Evolutionary conservation across 305 asterid genomes (phyloP).

Genomic region (Caryopteris hybrid): DNA sequence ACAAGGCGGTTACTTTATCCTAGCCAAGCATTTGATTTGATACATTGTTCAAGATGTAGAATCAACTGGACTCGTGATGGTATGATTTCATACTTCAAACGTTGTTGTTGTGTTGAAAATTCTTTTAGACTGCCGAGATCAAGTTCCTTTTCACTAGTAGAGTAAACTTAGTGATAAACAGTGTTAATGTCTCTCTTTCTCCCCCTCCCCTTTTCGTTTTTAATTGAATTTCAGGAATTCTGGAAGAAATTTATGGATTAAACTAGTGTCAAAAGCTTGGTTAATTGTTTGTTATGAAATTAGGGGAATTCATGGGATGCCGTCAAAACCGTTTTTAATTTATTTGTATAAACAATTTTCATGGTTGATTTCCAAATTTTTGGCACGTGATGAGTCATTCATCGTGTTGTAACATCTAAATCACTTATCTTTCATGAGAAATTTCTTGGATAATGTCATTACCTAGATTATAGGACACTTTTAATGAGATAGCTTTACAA

Average conservation of each 20-base stretch:
- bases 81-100: constrained; percentile 29
- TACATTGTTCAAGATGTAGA: constrained; percentile 93
- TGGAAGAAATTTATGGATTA: not conserved
- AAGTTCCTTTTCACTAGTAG: not conserved
- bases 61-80: constrained; percentile 97
- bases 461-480: not conserved
- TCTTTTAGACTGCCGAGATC: not conserved
- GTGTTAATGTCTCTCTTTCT: not conserved
- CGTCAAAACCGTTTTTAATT: too few species aligned
- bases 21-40: constrained; percentile 87
- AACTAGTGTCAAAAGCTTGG: not conserved
- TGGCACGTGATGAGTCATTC: not conserved
- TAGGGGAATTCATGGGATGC: not conserved
- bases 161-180: not conserved
- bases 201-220: not conserved
- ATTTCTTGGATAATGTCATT: not conserved
- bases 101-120: not conserved
- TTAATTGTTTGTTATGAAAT: not conserved
- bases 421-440: constrained; percentile 1
- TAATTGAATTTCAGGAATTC: not conserved
- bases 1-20: constrained; percentile 75
- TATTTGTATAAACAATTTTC: not conserved
- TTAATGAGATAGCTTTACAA: not conserved
- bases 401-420: not conserved
- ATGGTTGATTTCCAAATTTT: not conserved